phyloP scores from a whole-genome alignment of 768 basidiomycete species.

The Tulasnella sp. region DNA sequence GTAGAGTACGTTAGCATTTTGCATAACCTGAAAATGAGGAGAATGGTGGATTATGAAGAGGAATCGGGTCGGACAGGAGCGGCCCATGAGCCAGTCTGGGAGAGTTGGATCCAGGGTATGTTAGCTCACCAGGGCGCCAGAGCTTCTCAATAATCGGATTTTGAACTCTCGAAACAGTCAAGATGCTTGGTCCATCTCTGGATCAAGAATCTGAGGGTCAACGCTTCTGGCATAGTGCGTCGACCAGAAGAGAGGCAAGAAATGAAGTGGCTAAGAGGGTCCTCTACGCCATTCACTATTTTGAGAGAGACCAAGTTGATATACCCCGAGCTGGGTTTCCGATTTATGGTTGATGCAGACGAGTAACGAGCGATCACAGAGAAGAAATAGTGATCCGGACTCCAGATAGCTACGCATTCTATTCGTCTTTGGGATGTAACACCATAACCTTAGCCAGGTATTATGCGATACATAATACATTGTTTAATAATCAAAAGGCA shows the following conservation, averaged over 20 bases:
- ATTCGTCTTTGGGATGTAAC: not conserved
- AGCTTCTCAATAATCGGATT: not conserved
- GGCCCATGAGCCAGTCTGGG: not conserved
- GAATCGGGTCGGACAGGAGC: not conserved
- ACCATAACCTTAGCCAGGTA: not conserved
- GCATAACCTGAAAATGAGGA: not conserved
- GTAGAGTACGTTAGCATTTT: not conserved
- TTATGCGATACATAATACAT: not conserved
- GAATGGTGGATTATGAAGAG: not conserved
- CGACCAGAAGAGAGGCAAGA: not conserved
- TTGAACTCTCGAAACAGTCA: too few relatives aligned
- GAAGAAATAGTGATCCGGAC: too few relatives aligned
- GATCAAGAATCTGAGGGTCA: not conserved
- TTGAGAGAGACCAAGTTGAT: not conserved
- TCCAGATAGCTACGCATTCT: not conserved
- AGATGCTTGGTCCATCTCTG: not conserved
- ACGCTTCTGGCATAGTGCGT: not conserved
- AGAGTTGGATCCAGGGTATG: not conserved
- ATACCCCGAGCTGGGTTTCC: not conserved
- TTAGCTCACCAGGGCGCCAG: not conserved
- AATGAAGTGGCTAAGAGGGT: not conserved
- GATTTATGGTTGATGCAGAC: not conserved
- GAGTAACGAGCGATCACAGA: not conserved
- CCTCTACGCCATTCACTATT: not conserved
- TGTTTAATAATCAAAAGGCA: not conserved